Evolutionary conservation across 73 alveolate genomes (phyloP), one percentile per base, ranked within the genome.

Genomic region (Paramecium sexaurelia): DNA sequence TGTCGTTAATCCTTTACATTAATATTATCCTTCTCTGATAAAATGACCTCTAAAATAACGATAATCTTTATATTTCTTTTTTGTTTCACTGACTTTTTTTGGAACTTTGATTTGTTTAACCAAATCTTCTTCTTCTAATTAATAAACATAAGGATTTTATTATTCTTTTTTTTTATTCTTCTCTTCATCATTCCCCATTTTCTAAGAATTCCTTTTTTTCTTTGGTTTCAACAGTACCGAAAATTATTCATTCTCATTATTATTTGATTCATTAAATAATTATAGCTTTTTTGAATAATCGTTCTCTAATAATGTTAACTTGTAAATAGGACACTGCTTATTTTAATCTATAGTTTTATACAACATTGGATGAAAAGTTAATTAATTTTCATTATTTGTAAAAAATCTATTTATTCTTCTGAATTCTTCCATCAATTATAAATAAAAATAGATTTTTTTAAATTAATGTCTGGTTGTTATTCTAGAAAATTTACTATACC

Each of bases 1-100:
- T n/a, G 83, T 61, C 4, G 83, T 61, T 29, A 61, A 61, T 32
- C 83, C 83, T 32, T 61, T 61, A 61, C 83, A 61, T 24, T 61
- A 61, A 61, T 61, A 61, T 11, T 61, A 61, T 8, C 83, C 83
- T 32, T 61, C 83, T 15, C 83, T 61, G 3, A 61, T 61, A 61
- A 61, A 61, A 61, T 61, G 83, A 1, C 83, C 83, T 32, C 83
- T 61, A 61, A 61, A 61, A 61, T 61, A 61, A 26, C 43, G 6
- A 61, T 61, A 61, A 11, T 61, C 39, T 8, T 61, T 61, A 8
- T 61, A 61, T 61, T 61, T 61, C 83, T 61, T 61, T 26, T 61
- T 61, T 15, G 83, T 61, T 61, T 61, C 47, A 61, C 83, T 29
- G 17, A 61, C 47, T 10, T 61, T 32, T 24, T 61, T 61, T 32